These are phyloP conservation scores for Populus ilicifolia DNA, from an alignment of 345 rosid species.

Conservation along the genomic window DNA sequence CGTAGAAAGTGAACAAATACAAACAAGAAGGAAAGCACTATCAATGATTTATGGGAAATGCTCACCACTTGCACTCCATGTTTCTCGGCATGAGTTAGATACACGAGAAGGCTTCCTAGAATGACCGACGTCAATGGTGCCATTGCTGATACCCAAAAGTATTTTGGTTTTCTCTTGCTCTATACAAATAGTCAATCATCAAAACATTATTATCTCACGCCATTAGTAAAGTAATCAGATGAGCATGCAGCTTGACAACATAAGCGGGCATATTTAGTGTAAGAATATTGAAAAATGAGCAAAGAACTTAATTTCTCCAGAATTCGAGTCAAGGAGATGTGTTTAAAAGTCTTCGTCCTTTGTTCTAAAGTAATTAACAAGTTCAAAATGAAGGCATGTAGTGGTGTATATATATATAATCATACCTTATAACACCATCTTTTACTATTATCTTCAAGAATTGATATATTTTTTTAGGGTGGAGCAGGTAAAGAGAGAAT, in stretches of 20 bases:
- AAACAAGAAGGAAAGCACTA: not conserved
- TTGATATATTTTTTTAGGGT: not conserved
- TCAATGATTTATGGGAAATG: not conserved
- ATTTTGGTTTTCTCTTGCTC: constrained; percentile 69
- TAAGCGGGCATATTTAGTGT: not conserved
- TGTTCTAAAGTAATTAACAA: not conserved
- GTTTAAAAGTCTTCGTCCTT: not conserved
- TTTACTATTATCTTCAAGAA: not conserved
- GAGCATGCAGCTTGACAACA: not conserved
- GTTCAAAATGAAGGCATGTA: not conserved
- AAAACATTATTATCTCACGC: not conserved
- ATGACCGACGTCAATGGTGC: constrained; percentile 85
- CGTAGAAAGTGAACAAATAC: not conserved
- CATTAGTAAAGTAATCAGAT: not conserved
- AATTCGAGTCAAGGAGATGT: not conserved
- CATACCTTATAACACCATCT: not conserved
- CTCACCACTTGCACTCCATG: constrained; percentile 95
- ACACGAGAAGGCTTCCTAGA: constrained; percentile 80
- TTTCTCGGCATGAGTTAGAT: constrained; percentile 80
- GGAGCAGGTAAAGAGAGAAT: not conserved
- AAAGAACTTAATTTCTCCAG: not conserved
- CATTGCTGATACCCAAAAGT: constrained; percentile 89
- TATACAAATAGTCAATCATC: constrained; percentile 19
- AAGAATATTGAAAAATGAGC: not conserved
- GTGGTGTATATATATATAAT: not conserved